These are phyloP conservation scores for Trichoderma asperelloides DNA, from an alignment of 495 filamentous ascomycete species.

Conservation along the genomic window DNA sequence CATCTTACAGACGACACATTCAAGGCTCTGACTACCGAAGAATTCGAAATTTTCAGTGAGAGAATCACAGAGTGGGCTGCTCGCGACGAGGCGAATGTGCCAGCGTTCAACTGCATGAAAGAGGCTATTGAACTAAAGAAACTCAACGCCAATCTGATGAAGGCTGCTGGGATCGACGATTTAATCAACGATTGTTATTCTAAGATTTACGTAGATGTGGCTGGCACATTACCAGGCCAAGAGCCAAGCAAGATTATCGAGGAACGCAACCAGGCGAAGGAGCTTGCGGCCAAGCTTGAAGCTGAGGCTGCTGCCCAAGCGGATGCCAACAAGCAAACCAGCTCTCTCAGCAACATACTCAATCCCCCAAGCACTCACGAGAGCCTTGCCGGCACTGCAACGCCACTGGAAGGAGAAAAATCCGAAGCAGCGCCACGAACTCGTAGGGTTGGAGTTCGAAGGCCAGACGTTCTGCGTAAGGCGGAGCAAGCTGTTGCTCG, in stretches of 20 bases:
- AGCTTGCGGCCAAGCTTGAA: slow-evolving; percentile 4
- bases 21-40: slow-evolving; percentile 66
- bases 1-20: slow-evolving; percentile 71
- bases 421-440: slow-evolving; percentile 26
- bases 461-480: slow-evolving; percentile 39
- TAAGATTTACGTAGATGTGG: slow-evolving; percentile 55
- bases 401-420: slow-evolving; percentile 14
- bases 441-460: slow-evolving; percentile 28
- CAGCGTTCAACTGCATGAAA: slow-evolving; percentile 61
- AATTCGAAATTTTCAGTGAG: slow-evolving; percentile 56
- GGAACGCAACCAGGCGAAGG: slow-evolving; percentile 16
- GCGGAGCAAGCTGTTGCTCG: slow-evolving; percentile 39
- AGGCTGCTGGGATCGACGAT: slow-evolving; percentile 76
- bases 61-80: slow-evolving; percentile 45
- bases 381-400: slow-evolving; percentile 17
- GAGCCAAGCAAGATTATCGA: slow-evolving; percentile 19
- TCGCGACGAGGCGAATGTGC: slow-evolving; percentile 18
- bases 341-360: slow-evolving; percentile 21
- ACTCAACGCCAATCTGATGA: slow-evolving; percentile 77
- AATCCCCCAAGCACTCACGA: slow-evolving; percentile 20
- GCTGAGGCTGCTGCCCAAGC: slow-evolving; percentile 15
- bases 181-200: slow-evolving; percentile 82
- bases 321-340: slow-evolving; percentile 13
- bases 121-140: slow-evolving; percentile 88
- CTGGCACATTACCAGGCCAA: slow-evolving; percentile 26